These are phyloP conservation scores for Macrotyloma uniflorum DNA, from an alignment of 306 rosid genomes.

Conservation along the genomic window DNA sequence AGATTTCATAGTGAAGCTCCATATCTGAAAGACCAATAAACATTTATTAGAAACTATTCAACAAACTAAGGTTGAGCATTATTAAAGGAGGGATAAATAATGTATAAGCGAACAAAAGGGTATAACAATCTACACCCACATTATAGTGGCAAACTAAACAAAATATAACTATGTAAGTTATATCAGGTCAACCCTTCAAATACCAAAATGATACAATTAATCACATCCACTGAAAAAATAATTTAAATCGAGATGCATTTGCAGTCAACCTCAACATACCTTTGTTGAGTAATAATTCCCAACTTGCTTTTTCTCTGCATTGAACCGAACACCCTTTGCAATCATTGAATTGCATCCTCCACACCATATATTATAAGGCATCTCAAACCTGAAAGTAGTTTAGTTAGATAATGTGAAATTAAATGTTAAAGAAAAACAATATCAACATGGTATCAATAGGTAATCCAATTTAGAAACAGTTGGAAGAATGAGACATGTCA, in stretches of 20 bases:
- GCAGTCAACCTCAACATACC: slow-evolving; percentile 48
- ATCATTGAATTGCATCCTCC: slow-evolving; percentile 99
- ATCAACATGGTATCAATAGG: neutral
- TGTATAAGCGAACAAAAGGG: neutral
- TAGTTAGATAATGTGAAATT: neutral
- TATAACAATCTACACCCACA: neutral
- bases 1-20: slow-evolving; percentile 92
- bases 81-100: neutral
- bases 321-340: slow-evolving; percentile 95
- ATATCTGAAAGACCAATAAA: slow-evolving; percentile 64
- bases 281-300: slow-evolving; percentile 94
- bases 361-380: slow-evolving; percentile 94
- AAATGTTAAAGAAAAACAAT: neutral
- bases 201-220: neutral
- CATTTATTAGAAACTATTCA: slow-evolving; percentile 6
- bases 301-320: slow-evolving; percentile 96
- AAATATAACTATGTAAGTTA: slow-evolving; percentile 1
- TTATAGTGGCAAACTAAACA: neutral
- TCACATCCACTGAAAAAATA: slow-evolving; percentile 2
- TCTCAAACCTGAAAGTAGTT: slow-evolving; percentile 75
- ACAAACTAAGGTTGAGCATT: neutral
- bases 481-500: neutral
- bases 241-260: neutral
- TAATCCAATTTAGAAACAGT: neutral
- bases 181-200: neutral